These are phyloP conservation scores for Claviceps pusilla DNA, from an alignment of 2,329 filamentous ascomycete species.

Conservation along the genomic window DNA sequence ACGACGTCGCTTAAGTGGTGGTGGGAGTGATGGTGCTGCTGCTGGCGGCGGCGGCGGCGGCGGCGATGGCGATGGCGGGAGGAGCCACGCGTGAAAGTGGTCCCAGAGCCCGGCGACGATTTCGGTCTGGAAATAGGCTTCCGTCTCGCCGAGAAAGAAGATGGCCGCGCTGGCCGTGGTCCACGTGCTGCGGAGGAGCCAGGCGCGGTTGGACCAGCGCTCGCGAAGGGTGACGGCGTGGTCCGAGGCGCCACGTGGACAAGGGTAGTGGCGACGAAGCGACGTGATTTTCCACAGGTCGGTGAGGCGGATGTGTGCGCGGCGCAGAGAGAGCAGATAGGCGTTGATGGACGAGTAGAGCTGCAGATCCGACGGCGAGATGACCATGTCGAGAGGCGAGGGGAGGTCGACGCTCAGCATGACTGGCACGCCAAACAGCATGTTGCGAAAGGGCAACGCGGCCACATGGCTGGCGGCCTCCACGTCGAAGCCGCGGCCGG, in stretches of 20 bases:
- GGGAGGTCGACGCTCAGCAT: constrained; percentile 58
- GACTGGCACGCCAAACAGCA: constrained; percentile 61
- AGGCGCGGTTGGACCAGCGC: constrained; percentile 47
- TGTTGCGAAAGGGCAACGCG: constrained; percentile 54
- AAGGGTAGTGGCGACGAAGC: constrained; percentile 61
- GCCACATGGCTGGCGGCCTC: constrained; percentile 23
- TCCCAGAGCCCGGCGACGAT: constrained; percentile 71
- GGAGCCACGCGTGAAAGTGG: constrained; percentile 64
- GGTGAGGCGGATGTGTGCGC: constrained; percentile 71
- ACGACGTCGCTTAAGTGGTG: not conserved
- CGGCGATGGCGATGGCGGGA: constrained; percentile 15
- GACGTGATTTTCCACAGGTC: constrained; percentile 76
- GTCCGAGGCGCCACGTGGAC: constrained; percentile 46
- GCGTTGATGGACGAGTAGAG: constrained; percentile 75
- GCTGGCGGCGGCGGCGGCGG: not conserved
- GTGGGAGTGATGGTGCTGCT: not conserved
- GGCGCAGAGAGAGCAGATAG: constrained; percentile 72
- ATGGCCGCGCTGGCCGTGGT: constrained; percentile 75
- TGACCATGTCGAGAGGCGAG: constrained; percentile 74
- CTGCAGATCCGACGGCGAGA: constrained; percentile 59
- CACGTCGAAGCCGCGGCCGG: constrained; percentile 20
- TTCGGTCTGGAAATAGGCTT: constrained; percentile 79
- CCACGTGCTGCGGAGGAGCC: constrained; percentile 70
- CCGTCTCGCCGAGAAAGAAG: constrained; percentile 78
- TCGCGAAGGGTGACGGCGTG: constrained; percentile 47